Percentiles rank a stretch among this genome's conserved stretches.
Conservation (phyloP, 768 basidiomycete species). For the Xerocomellus dryophilus region DNA sequence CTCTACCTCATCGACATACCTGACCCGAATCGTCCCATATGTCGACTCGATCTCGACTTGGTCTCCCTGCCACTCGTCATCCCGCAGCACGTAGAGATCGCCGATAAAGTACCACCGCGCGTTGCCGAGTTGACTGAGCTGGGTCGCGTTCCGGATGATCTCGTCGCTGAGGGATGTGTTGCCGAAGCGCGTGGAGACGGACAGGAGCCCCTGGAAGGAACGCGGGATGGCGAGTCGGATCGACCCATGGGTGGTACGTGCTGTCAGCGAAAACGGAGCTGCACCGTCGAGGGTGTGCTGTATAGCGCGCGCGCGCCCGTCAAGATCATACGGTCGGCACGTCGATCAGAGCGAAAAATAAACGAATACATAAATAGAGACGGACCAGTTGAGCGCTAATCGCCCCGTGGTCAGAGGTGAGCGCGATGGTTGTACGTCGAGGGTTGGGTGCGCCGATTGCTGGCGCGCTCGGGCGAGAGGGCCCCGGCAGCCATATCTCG, state of each 20-base stretch:
- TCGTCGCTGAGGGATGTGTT: slow-evolving; percentile 11
- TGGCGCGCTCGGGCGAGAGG: too few species aligned
- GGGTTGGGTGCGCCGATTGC: slow-evolving; percentile 2
- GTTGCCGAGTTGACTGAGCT: slow-evolving; percentile 21
- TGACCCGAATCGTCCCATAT: slow-evolving; percentile 21
- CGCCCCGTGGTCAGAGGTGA: slow-evolving; percentile 16
- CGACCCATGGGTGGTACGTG: slow-evolving; percentile 7
- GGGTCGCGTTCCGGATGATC: slow-evolving; percentile 17
- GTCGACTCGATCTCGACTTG: slow-evolving; percentile 13
- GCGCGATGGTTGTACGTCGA: slow-evolving; percentile 21
- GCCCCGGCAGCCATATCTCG: slow-evolving; percentile 37
- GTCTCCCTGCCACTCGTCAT: slow-evolving; percentile 21
- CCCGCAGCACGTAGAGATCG: slow-evolving; percentile 17
- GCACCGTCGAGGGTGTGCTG: slow-evolving; percentile 16
- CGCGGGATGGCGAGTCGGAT: slow-evolving; percentile 18
- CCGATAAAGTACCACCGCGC: slow-evolving; percentile 26
- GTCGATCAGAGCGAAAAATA: too few species aligned
- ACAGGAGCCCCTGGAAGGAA: slow-evolving; percentile 22
- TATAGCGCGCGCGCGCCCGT: too few species aligned
- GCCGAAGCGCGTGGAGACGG: slow-evolving; percentile 18
- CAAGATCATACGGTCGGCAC: background rate
- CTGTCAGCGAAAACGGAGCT: slow-evolving; percentile 18
- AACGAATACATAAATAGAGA: too few species aligned
- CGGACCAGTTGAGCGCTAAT: slow-evolving; percentile 21
- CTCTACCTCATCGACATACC: slow-evolving; percentile 19